phyloP scores from a whole-genome alignment of 306 rosid genomes.

The Cicer yamashitae region DNA sequence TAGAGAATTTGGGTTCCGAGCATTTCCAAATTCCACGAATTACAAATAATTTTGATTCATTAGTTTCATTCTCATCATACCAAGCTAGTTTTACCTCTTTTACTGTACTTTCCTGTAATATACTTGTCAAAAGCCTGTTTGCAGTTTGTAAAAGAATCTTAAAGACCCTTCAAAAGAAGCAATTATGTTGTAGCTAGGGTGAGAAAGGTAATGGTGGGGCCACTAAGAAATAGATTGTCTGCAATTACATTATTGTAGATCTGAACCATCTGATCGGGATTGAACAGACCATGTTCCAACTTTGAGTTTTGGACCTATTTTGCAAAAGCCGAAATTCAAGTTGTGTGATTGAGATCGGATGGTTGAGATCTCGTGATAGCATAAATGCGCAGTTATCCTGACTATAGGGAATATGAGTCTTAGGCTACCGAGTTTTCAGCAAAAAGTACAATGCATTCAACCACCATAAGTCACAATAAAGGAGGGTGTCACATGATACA shows the following conservation, averaged over 20 bases:
- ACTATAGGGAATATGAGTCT: not conserved
- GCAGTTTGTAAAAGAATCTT: conserved; percentile 33
- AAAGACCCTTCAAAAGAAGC: not conserved
- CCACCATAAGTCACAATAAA: conserved; percentile 44
- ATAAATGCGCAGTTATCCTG: not conserved
- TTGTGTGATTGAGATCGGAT: not conserved
- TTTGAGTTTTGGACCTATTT: not conserved
- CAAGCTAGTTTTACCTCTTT: conserved; percentile 15
- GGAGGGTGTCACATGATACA: conserved; percentile 43
- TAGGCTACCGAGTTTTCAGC: conserved; percentile 3
- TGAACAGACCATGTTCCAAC: not conserved
- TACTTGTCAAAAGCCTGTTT: conserved; percentile 16
- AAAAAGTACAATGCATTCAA: conserved; percentile 11
- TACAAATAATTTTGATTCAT: conserved; percentile 1
- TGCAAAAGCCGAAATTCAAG: not conserved
- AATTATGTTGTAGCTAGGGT: not conserved
- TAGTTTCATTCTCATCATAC: not conserved
- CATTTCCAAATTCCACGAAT: conserved; percentile 4
- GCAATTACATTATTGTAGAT: not conserved
- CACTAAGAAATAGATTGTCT: not conserved
- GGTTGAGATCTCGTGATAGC: not conserved
- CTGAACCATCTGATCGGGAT: not conserved
- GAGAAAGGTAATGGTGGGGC: conserved; percentile 37
- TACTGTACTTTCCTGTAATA: not conserved
- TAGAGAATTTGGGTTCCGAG: not conserved